Evolutionary conservation across 106 monocot genomes (phyloP).

Genomic region (Acorus calamus): DNA sequence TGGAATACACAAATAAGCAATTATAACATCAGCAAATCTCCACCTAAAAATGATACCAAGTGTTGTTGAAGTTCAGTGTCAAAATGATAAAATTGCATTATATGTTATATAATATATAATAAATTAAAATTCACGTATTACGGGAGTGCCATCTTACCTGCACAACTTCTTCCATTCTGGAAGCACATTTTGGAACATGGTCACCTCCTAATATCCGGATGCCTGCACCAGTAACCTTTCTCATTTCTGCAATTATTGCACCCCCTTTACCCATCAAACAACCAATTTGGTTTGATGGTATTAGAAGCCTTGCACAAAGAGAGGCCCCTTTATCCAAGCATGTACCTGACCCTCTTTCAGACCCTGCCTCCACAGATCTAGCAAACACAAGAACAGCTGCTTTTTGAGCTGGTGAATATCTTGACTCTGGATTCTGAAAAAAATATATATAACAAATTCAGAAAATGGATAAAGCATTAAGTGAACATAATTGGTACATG

Average conservation of each 20-base stretch:
- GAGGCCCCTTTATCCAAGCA: not conserved
- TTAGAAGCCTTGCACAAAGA: conserved; percentile 4
- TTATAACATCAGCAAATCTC: no score
- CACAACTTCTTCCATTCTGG: conserved; percentile 9
- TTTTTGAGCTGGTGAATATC: conserved; percentile 6
- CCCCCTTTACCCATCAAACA: conserved; percentile 15
- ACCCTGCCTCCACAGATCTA: conserved; percentile 9
- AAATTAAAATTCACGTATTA: not conserved
- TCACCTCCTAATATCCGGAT: conserved; percentile 1
- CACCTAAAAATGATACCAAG: no score
- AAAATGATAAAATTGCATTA: no score
- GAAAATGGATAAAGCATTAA: no score
- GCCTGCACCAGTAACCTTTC: conserved; percentile 4
- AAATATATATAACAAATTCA: no score
- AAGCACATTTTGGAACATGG: conserved; percentile 14
- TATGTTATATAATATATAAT: no score
- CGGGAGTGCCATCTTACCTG: not conserved
- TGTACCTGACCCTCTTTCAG: conserved; percentile 1
- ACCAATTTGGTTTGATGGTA: conserved; percentile 3
- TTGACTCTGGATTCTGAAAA: conserved; percentile 2
- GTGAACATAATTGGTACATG: no score
- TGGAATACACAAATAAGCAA: no score
- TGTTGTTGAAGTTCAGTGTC: no score
- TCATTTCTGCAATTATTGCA: conserved; percentile 13
- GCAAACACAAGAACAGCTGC: conserved; percentile 4